Conservation (phyloP, 805 yeast species). For the Saturnispora gosingensis region DNA sequence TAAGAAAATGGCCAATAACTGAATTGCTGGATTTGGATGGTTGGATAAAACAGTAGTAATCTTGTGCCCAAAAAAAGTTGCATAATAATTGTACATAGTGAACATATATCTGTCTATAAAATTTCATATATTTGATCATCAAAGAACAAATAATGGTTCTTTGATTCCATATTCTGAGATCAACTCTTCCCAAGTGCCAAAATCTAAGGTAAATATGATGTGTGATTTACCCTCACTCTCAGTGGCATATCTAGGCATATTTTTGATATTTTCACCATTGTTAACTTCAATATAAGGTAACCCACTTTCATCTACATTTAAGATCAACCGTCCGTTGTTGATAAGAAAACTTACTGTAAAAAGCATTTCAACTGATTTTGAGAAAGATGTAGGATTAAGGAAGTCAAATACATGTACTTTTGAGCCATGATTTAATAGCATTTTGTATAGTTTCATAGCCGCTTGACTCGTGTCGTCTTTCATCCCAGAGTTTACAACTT, state of each 20-base stretch:
- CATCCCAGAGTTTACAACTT: constrained; percentile 40
- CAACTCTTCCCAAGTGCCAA: constrained; percentile 53
- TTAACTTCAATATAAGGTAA: constrained; percentile 26
- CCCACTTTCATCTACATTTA: constrained; percentile 44
- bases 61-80: neutral
- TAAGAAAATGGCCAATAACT: constrained; percentile 74
- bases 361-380: constrained; percentile 75
- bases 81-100: neutral
- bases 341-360: constrained; percentile 76
- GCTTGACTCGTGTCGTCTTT: constrained; percentile 51
- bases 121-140: neutral
- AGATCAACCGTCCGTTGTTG: constrained; percentile 54
- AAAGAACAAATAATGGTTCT: constrained; percentile 32
- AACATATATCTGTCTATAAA: neutral
- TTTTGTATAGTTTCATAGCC: constrained; percentile 43
- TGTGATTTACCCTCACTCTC: constrained; percentile 37
- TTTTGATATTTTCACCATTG: constrained; percentile 15
- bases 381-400: constrained; percentile 66
- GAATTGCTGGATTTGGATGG: constrained; percentile 42
- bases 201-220: constrained; percentile 63
- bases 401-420: constrained; percentile 53
- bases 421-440: constrained; percentile 19
- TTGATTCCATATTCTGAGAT: constrained; percentile 47
- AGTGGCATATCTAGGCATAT: constrained; percentile 14
- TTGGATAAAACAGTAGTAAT: constrained; percentile 29